Evolutionary conservation across 108 stramenopile genomes (phyloP), one percentile per base, ranked within the genome.

Genomic region (Skeletonema costatum): DNA sequence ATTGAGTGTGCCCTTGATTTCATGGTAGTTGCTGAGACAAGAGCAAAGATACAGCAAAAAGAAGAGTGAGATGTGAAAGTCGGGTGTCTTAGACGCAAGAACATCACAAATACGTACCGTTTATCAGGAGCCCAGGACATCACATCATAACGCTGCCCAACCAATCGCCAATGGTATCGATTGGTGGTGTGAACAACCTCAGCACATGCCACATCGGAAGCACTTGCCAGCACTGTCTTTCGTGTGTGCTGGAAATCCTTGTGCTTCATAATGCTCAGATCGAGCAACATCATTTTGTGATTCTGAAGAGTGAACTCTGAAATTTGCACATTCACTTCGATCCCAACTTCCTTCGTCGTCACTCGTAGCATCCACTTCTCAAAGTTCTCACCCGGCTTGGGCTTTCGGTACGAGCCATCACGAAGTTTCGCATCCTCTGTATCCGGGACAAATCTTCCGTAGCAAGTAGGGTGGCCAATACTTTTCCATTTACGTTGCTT

Each of bases 231-330:
- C 11, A 87, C 90, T 10, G 80, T 77, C 65, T 77, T 81, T 16
- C 85, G 80, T 10, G 88, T 86, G 36, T 84, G 70, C 25, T 77
- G 77, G 76, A 99, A 99, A 75, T 98, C 98, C 8, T 77, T 88
- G 80, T 98, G 92, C 13, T 90, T 90, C 78, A 96, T 79, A 30
- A 99, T 93, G 46, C 93, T 86, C 3, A 83, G 87, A 73, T 98
- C 97, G 7, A 99, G 89, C 32, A 98, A 76, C 48, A 94, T 90
- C 96, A 99, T 97, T 69, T 98, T 96, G 88, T 98, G 98, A 71
- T 97, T 97, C 71, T 98, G 97, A 33, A 99, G 85, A 4, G 98
- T 99, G 80, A 98, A 99, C 79, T 99, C 98, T 60, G 97, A 96
- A 14, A 99, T 89, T 75, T 99, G 98, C 17, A 97, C 77, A 75